Percentiles rank a stretch among this genome's conserved stretches.
Evolutionary conservation across 2,329 filamentous ascomycete genomes (phyloP).

Genomic region (Beauveria medogensis): DNA sequence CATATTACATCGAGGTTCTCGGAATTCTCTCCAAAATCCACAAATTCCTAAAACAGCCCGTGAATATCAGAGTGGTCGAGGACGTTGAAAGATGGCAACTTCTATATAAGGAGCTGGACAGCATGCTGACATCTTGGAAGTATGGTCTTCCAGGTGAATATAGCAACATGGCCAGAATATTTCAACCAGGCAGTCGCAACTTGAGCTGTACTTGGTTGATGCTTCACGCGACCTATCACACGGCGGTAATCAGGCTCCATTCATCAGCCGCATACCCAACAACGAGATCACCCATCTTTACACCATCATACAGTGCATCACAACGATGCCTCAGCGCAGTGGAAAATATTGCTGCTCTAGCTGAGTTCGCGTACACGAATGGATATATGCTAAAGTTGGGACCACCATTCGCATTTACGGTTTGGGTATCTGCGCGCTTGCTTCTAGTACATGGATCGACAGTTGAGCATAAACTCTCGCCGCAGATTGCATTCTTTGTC

Average conservation of each 20-base stretch:
- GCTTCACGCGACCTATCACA: constrained; percentile 85
- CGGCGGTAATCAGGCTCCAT: constrained; percentile 80
- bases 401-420: constrained; percentile 82
- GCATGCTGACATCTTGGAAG: constrained; percentile 73
- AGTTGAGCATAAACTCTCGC: constrained; percentile 73
- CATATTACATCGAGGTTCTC: constrained; percentile 83
- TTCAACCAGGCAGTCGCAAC: constrained; percentile 60
- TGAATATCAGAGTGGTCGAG: constrained; percentile 74
- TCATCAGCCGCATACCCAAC: constrained; percentile 90
- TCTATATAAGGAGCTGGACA: constrained; percentile 78
- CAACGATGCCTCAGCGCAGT: constrained; percentile 79
- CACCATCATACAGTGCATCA: constrained; percentile 75
- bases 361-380: constrained; percentile 69
- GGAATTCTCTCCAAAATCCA: constrained; percentile 84
- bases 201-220: constrained; percentile 82
- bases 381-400: constrained; percentile 72
- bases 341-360: constrained; percentile 70
- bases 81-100: constrained; percentile 89
- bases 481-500: constrained; percentile 74
- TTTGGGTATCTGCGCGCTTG: constrained; percentile 85
- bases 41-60: constrained; percentile 78
- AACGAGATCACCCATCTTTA: constrained; percentile 80
- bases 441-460: constrained; percentile 86
- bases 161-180: constrained; percentile 72
- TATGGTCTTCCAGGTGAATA: constrained; percentile 76